A percentile compares a stretch with the other conserved stretches of the same genome.
Conservation (phyloP, 202 grass and related monocot genomes). For the Musa balbisiana region DNA sequence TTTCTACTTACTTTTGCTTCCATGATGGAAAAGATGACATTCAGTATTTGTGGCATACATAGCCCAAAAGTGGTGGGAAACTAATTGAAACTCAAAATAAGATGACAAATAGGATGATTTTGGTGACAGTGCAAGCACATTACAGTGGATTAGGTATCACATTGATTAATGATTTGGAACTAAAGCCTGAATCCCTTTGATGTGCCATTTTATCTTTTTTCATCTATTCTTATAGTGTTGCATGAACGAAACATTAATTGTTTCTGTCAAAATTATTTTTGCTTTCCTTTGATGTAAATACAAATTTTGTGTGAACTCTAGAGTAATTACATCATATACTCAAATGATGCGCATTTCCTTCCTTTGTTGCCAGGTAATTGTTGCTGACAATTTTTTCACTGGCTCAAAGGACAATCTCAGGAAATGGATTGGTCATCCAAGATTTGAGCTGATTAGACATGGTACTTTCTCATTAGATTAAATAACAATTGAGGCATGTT, state of each 20-base stretch:
- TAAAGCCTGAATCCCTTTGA: not conserved
- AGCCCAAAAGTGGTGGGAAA: too few species aligned
- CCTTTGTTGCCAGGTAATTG: slow-evolving; percentile 65
- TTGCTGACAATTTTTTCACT: slow-evolving; percentile 95
- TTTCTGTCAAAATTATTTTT: too few species aligned
- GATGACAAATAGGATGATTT: not conserved
- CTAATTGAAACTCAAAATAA: not conserved
- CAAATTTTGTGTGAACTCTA: too few species aligned
- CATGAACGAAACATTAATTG: too few species aligned
- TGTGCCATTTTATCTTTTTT: not conserved
- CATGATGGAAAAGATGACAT: too few species aligned
- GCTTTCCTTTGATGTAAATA: too few species aligned
- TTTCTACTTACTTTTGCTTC: too few species aligned
- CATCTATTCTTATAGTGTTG: not conserved
- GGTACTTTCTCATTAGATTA: slow-evolving; percentile 38
- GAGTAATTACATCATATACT: too few species aligned
- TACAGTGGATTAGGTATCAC: too few species aligned
- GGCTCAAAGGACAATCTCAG: slow-evolving; percentile 98
- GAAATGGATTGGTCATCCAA: slow-evolving; percentile 98
- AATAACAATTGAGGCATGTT: not conserved
- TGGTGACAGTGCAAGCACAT: too few species aligned
- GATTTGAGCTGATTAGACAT: slow-evolving; percentile 99
- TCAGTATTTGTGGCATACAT: too few species aligned
- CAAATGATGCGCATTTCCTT: not conserved
- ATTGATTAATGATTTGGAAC: too few species aligned